phyloP scores from a whole-genome alignment of 257 asterid species.

The Solanum etuberosum region DNA sequence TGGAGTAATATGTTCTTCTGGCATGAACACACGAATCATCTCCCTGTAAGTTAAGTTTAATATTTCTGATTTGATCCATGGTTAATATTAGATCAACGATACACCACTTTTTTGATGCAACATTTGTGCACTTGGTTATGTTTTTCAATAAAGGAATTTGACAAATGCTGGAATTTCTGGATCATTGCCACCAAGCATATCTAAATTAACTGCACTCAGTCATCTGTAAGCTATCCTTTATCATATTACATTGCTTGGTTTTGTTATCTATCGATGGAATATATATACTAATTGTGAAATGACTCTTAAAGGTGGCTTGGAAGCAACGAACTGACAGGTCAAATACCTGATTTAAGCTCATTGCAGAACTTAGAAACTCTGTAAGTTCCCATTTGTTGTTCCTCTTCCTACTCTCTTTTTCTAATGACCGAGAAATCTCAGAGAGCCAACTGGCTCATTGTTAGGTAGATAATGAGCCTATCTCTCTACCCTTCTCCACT shows the following conservation, averaged over 20 bases:
- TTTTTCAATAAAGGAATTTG: slow-evolving; percentile 43
- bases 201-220: slow-evolving; percentile 48
- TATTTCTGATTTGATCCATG: not conserved
- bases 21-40: slow-evolving; percentile 23
- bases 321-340: slow-evolving; percentile 49
- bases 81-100: not conserved
- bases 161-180: slow-evolving; percentile 59
- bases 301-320: slow-evolving; percentile 60
- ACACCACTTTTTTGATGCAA: not conserved
- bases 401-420: not conserved
- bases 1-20: slow-evolving; percentile 46
- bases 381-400: slow-evolving; percentile 26
- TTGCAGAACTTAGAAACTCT: slow-evolving; percentile 40
- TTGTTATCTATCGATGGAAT: not conserved
- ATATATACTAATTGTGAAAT: not conserved
- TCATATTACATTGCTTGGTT: not conserved
- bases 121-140: not conserved
- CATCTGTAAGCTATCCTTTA: slow-evolving; percentile 42
- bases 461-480: not conserved
- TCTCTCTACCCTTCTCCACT: not conserved
- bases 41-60: slow-evolving; percentile 63
- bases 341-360: slow-evolving; percentile 56
- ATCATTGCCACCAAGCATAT: slow-evolving; percentile 34
- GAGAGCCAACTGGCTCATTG: not conserved
- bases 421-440: not conserved